These are phyloP conservation scores for Komagataella mondaviorum DNA, from an alignment of 805 yeast genomes.

Conservation along the genomic window DNA sequence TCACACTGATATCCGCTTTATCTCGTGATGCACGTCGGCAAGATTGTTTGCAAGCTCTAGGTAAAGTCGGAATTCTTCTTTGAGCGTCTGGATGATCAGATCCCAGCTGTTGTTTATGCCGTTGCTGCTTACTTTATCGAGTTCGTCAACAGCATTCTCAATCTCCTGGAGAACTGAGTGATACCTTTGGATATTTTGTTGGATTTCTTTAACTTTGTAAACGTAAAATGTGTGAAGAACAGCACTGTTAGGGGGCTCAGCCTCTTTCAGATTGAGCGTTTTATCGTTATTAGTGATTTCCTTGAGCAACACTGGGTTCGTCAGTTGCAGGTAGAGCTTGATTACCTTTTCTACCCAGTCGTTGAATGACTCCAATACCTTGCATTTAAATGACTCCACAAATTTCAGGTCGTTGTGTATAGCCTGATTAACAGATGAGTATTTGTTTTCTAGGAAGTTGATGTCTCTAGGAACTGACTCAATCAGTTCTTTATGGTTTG, in stretches of 20 bases:
- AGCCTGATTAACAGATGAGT: conserved; percentile 55
- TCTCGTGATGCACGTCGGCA: conserved; percentile 55
- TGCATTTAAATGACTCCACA: conserved; percentile 27
- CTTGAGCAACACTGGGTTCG: conserved; percentile 16
- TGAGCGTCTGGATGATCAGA: conserved; percentile 45
- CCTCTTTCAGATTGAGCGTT: conserved; percentile 31
- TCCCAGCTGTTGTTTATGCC: conserved; percentile 24
- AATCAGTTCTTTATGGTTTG: conserved; percentile 50
- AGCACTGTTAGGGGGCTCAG: conserved; percentile 41
- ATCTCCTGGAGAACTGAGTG: conserved; percentile 35
- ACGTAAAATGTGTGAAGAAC: conserved; percentile 36
- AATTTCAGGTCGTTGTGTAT: conserved; percentile 32
- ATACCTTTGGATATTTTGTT: conserved; percentile 33
- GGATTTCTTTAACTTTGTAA: conserved; percentile 25
- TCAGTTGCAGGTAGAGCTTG: conserved; percentile 20
- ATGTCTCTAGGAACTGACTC: conserved; percentile 66
- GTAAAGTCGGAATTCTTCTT: conserved; percentile 55
- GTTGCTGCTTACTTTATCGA: conserved; percentile 36
- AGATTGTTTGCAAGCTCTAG: conserved; percentile 65
- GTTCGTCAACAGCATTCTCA: conserved; percentile 49
- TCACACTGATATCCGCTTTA: conserved; percentile 14
- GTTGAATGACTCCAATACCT: conserved; percentile 20
- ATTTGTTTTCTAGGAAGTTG: conserved; percentile 44
- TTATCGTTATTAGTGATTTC: conserved; percentile 13
- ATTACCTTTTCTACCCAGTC: conserved; percentile 24